Base-by-base conservation (phyloP, 108 stramenopile genomes). In the Discostella stelligeroides region DNA sequence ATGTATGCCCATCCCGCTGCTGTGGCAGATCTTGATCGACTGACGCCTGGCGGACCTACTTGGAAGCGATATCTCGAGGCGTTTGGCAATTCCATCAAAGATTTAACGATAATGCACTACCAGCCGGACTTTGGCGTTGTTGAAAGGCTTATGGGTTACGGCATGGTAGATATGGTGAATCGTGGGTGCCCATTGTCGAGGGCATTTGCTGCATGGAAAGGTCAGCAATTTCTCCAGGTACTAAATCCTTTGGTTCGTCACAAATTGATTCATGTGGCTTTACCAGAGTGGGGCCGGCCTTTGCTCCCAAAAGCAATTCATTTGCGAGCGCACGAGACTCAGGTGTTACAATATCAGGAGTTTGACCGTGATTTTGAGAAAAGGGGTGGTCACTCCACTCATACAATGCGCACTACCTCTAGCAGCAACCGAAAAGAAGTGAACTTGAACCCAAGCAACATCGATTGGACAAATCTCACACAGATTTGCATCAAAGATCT, bases 381-480 rank as follows among this genome's bases (percentile, higher is more conserved):
- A 45, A 45, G 43, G 43, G 15, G 12, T 45, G 50, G 50, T 21
- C 1, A 24, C 23, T 25, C 10, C 2, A 47, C 8, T n/a, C n/a
- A n/a, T 47, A 47, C 18, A 17, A 51, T 51, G 23, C 50, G 50
- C 18, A 51, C 18, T 5, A 51, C 50, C 23, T 51, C 50, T 9
- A 51, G 23, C 20, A 51, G 50, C 17, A 17, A 17, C 50, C 50
- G 50, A 8, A 51, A 51, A 17, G 23, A 27, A 24, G 50, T 51
- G 6, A 51, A 27, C 17, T 21, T 51, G 23, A 12, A 51, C 25
- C 10, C 2, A 51, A 11, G 3, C 18, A 51, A 51, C 5, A 51
- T 47, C 11, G 63, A 65, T n/a, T 65, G 45, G 63, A 21, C 7
- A 4, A 65, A 65, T 21, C 50, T 65, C 7, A 42, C 37, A 51